phyloP scores from a whole-genome alignment of 202 grass and related monocot species.

The Hordeum pubiflorum region DNA sequence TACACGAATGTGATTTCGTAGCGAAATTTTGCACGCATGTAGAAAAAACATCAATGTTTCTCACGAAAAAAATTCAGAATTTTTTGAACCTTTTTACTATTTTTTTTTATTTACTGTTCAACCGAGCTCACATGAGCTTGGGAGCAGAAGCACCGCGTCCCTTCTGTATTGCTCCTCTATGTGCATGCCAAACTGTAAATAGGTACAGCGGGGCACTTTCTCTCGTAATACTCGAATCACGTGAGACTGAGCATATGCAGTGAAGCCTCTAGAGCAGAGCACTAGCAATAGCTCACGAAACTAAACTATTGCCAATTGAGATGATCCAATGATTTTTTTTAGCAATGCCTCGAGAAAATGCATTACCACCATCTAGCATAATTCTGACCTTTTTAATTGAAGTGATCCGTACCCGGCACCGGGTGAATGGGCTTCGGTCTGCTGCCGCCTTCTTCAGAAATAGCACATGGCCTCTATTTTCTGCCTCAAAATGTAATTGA shows the following conservation, averaged over 20 bases:
- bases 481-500: neutral
- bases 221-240: neutral
- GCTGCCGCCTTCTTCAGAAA: neutral
- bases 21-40: too few relatives aligned
- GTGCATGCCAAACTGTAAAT: neutral
- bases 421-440: neutral
- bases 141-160: too few relatives aligned
- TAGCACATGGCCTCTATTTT: neutral
- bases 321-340: neutral
- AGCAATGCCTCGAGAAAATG: neutral
- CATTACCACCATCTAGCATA: neutral
- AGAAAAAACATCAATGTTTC: too few relatives aligned
- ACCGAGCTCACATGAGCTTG: too few relatives aligned
- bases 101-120: too few relatives aligned
- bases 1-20: too few relatives aligned
- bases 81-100: too few relatives aligned
- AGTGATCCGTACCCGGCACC: neutral
- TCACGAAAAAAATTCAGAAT: too few relatives aligned
- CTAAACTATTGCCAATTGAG: neutral
- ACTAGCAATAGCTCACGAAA: neutral
- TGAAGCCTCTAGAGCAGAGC: neutral
- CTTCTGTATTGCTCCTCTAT: neutral
- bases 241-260: neutral
- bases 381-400: conserved; percentile 25
- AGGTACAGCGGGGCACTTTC: neutral